These are phyloP conservation scores for Monilinia fructigena DNA, from an alignment of 2,329 filamentous ascomycete genomes.

Conservation along the genomic window DNA sequence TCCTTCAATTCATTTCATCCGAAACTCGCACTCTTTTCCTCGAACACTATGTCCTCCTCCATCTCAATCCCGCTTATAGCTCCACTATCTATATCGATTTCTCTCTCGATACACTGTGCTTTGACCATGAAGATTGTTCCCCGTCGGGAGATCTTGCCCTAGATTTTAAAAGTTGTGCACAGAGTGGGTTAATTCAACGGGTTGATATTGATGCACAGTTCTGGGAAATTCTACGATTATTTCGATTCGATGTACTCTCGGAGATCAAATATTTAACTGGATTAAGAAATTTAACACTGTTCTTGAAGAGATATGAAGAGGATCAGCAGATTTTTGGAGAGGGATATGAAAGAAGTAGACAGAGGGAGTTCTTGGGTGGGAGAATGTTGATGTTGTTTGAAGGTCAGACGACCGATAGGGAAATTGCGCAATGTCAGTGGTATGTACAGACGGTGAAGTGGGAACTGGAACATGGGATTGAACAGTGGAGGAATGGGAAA, in stretches of 20 bases:
- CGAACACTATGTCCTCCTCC: constrained; percentile 18
- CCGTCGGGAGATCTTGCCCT: constrained; percentile 22
- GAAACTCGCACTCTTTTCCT: constrained; percentile 26
- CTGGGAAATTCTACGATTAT: constrained; percentile 26
- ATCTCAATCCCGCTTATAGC: constrained; percentile 18
- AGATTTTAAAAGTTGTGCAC: constrained; percentile 20
- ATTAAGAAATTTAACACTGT: constrained; percentile 21
- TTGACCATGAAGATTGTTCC: constrained; percentile 27
- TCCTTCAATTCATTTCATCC: constrained; percentile 22
- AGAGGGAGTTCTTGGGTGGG: background rate
- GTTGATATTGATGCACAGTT: constrained; percentile 25
- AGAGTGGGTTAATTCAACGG: constrained; percentile 20
- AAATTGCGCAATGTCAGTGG: constrained; percentile 19
- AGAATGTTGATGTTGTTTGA: constrained; percentile 18
- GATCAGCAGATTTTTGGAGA: constrained; percentile 12
- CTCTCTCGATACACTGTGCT: constrained; percentile 25
- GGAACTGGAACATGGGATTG: constrained; percentile 20
- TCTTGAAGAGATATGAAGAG: constrained; percentile 14
- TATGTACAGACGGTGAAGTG: constrained; percentile 24
- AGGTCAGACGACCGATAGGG: constrained; percentile 11
- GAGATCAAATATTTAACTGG: constrained; percentile 23
- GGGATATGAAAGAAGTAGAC: background rate
- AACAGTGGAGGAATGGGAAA: constrained; percentile 7
- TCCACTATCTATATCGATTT: constrained; percentile 28
- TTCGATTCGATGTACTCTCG: constrained; percentile 21